A percentile compares a stretch with the other conserved stretches of the same genome.
Conservation (phyloP, 148 eudicot genomes). For the Chenopodium suecicum region DNA sequence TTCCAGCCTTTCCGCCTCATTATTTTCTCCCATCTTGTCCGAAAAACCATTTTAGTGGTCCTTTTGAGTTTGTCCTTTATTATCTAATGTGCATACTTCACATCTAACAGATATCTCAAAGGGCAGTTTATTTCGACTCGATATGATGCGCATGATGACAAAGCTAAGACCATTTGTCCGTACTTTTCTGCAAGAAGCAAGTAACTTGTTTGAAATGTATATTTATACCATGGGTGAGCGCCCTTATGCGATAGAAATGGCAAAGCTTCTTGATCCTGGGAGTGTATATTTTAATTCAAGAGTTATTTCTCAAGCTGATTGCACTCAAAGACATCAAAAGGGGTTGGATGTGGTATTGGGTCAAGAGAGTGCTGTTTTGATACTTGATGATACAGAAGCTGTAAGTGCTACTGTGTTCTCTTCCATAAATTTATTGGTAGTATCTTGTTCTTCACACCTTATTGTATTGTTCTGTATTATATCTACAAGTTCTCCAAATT, state of each 20-base stretch:
- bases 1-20: not conserved
- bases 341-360: conserved; percentile 93
- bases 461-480: no score
- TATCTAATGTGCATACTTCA: conserved; percentile 5
- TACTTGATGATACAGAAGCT: conserved; percentile 89
- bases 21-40: not conserved
- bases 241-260: conserved; percentile 82
- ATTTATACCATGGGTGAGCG: conserved; percentile 97
- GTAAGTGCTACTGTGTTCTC: conserved; percentile 35
- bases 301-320: conserved; percentile 82
- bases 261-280: conserved; percentile 70
- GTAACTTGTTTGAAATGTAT: conserved; percentile 81
- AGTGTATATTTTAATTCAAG: conserved; percentile 51
- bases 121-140: conserved; percentile 66
- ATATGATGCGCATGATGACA: conserved; percentile 79
- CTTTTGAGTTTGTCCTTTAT: not conserved
- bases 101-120: conserved; percentile 51
- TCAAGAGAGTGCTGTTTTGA: conserved; percentile 75
- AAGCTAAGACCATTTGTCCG: conserved; percentile 92
- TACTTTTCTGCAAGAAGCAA: conserved; percentile 76
- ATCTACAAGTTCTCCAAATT: no score
- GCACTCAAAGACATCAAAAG: conserved; percentile 76
- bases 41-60: not conserved
- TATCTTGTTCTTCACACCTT: not conserved
- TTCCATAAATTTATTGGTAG: not conserved